Evolutionary conservation across 23 red algal genomes (phyloP), one percentile per base, ranked within the genome.

Genomic region (Gracilaria gracilis): DNA sequence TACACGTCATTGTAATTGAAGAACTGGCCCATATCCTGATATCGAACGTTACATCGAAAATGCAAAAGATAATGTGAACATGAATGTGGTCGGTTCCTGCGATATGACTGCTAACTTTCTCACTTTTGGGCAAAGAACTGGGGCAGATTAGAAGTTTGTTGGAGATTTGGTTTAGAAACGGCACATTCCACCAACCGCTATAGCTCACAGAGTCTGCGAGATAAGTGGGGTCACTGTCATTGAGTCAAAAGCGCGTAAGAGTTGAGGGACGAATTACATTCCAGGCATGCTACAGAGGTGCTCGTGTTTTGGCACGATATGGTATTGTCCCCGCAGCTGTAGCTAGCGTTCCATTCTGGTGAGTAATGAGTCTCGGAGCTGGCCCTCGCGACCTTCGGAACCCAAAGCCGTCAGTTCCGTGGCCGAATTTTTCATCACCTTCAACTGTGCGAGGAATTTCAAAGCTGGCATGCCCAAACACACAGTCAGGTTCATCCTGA

Each of bases 401-500:
- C 16, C 94, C 94, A 67, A 96, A 96, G 31, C 94, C 79, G 80
- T 96, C 94, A 80, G 88, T 92, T 23, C 92, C 92, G 37, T 93
- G 84, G 46, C 86, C 79, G 61, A 77, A 91, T 54, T 61, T 87
- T 16, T 90, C 84, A 20, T 98, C 96, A 46, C 92, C 96, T 19
- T 98, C 96, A 33, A 65, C 86, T 0, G 70, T 73, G 33, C 95
- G 88, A 0, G 96, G 87, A 67, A 96, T 99, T 59, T 99, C 97
- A 46, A 99, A 99, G 28, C 93, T 64, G 42, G 97, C 94, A 75
- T 99, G 97, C 1, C 97, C 97, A 84, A 99, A 99, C 55, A 91
- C 82, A 80, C 97, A 99, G 64, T 93, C 81, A 0, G 94, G 94
- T 24, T 94, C 97, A 55, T 99, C 89, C 49, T 93, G 91, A 64